These are phyloP conservation scores for Yarrowia sp. DNA, from an alignment of 805 yeast genomes.

Conservation along the genomic window DNA sequence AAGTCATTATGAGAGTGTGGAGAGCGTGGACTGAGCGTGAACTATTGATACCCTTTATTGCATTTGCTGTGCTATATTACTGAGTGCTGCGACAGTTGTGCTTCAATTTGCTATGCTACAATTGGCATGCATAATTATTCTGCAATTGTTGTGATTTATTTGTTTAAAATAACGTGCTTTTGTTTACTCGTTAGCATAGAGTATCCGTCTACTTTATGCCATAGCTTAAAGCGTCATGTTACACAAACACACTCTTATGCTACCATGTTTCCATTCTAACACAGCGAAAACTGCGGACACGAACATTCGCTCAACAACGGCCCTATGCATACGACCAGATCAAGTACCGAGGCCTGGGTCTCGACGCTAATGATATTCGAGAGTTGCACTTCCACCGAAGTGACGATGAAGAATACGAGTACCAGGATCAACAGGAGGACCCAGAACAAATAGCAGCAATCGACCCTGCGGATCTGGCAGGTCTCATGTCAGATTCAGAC, in stretches of 20 bases:
- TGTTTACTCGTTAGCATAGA: too few relatives aligned
- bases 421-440: conserved; percentile 32
- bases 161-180: too few relatives aligned
- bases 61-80: too few relatives aligned
- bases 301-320: conserved; percentile 23
- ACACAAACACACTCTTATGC: too few relatives aligned
- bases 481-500: conserved; percentile 9
- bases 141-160: too few relatives aligned
- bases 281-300: conserved; percentile 24
- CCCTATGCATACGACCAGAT: conserved; percentile 23
- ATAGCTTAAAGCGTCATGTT: too few relatives aligned
- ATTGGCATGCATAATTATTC: too few relatives aligned
- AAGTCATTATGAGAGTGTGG: background rate
- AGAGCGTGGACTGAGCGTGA: too few relatives aligned
- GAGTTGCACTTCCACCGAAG: conserved; percentile 12
- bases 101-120: too few relatives aligned
- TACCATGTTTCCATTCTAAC: background rate
- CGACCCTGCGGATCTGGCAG: conserved; percentile 15
- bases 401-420: conserved; percentile 31
- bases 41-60: too few relatives aligned
- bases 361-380: conserved; percentile 22
- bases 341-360: conserved; percentile 3
- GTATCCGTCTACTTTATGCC: too few relatives aligned
- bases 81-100: too few relatives aligned
- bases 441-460: background rate